phyloP scores from a whole-genome alignment of 352 stramenopile genomes.

The Globisporangium nagaii region DNA sequence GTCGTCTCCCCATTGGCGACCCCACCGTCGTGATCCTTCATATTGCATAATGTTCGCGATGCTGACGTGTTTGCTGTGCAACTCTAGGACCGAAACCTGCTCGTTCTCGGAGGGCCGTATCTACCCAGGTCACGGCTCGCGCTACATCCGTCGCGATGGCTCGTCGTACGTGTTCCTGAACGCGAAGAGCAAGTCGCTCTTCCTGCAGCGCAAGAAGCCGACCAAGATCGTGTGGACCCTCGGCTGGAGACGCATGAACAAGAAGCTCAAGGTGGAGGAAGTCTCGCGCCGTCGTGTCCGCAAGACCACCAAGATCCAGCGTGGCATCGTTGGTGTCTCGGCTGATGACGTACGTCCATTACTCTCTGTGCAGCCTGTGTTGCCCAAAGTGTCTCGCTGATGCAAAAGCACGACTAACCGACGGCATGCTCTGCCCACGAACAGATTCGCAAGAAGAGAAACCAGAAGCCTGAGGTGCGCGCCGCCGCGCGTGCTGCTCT shows the following conservation, averaged over 20 bases:
- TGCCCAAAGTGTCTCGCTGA: not conserved
- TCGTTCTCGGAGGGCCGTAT: constrained; percentile 90
- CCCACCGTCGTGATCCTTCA: too few species aligned
- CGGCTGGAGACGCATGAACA: constrained; percentile 97
- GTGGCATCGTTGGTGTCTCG: constrained; percentile 95
- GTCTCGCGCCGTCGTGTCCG: constrained; percentile 78
- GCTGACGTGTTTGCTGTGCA: constrained; percentile 3
- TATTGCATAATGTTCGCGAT: too few species aligned
- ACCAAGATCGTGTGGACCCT: constrained; percentile 99
- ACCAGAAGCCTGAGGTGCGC: constrained; percentile 93
- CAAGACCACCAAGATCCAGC: constrained; percentile 95
- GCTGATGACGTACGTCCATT: constrained; percentile 86
- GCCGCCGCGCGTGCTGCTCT: constrained; percentile 88
- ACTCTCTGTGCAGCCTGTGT: not conserved
- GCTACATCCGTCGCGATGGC: constrained; percentile 98
- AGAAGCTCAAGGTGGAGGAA: constrained; percentile 96
- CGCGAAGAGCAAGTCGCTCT: constrained; percentile 97
- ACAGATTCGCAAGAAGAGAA: constrained; percentile 96
- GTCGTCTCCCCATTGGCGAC: too few species aligned
- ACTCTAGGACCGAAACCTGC: constrained; percentile 81
- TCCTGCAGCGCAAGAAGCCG: constrained; percentile 99
- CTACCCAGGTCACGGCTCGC: constrained; percentile 99
- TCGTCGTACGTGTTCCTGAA: constrained; percentile 94
- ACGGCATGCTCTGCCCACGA: not conserved
- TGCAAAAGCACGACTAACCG: not conserved